A percentile compares a stretch with the other conserved stretches of the same genome.
These are phyloP conservation scores for Xylaria grammica DNA, from an alignment of 495 filamentous ascomycete genomes.

Conservation along the genomic window DNA sequence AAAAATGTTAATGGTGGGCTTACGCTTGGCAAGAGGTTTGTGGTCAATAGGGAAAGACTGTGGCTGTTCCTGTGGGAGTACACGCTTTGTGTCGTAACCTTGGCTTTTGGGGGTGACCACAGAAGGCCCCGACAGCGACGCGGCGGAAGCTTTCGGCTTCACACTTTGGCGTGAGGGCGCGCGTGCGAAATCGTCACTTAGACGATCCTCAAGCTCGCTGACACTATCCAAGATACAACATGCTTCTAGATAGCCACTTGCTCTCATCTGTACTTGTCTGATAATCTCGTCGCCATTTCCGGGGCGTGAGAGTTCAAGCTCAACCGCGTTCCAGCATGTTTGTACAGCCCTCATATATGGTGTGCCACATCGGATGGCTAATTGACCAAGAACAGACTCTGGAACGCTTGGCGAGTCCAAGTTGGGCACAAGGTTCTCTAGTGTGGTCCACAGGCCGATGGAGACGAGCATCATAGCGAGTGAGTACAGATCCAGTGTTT, in stretches of 20 bases:
- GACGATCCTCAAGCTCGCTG: conserved; percentile 52
- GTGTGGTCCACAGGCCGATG: conserved; percentile 85
- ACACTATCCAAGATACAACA: conserved; percentile 58
- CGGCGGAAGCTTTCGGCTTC: conserved; percentile 10
- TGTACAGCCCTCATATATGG: conserved; percentile 83
- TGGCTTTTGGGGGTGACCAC: background rate
- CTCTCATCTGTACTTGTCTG: conserved; percentile 46
- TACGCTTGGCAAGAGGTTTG: conserved; percentile 6
- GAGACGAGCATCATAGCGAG: conserved; percentile 84
- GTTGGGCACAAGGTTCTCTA: conserved; percentile 62
- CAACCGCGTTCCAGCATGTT: conserved; percentile 76
- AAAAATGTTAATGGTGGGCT: background rate
- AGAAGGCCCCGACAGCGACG: conserved; percentile 6
- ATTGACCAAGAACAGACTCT: conserved; percentile 58
- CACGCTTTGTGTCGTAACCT: conserved; percentile 13
- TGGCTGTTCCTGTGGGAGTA: conserved; percentile 1
- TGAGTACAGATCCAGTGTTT: conserved; percentile 82
- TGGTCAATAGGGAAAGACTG: background rate
- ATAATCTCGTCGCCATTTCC: conserved; percentile 48
- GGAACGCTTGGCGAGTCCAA: conserved; percentile 41
- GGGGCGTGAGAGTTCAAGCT: conserved; percentile 61
- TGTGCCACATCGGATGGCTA: conserved; percentile 74
- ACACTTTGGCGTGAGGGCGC: conserved; percentile 19
- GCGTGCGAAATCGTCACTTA: conserved; percentile 43
- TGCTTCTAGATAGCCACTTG: conserved; percentile 53